Percentiles rank a stretch among this genome's conserved stretches.
phyloP scores from a whole-genome alignment of 805 yeast species.

The Metschnikowia baotianmanensis region DNA sequence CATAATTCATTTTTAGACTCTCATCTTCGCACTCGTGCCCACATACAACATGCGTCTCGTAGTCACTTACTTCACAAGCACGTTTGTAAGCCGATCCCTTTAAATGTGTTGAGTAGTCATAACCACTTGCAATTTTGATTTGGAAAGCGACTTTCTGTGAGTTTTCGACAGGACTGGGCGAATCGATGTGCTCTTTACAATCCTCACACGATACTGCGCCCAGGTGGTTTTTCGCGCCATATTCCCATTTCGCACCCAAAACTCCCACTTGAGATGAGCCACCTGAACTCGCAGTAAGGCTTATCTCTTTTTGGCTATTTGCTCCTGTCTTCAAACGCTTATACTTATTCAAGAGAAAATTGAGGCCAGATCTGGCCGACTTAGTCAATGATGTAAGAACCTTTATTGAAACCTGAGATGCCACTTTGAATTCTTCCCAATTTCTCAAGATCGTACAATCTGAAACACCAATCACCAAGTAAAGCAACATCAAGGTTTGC shows the following conservation, averaged over 20 bases:
- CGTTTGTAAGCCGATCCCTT: neutral
- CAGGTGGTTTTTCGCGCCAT: neutral
- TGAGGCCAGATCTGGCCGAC: too few relatives aligned
- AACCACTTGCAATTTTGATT: too few relatives aligned
- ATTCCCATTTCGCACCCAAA: slow-evolving; percentile 3
- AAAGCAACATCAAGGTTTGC: slow-evolving; percentile 3
- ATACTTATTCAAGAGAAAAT: too few relatives aligned
- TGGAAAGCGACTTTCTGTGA: too few relatives aligned
- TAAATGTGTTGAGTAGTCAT: too few relatives aligned
- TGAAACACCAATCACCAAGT: slow-evolving; percentile 2
- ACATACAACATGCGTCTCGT: slow-evolving; percentile 5
- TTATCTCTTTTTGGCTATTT: neutral
- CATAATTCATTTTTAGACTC: neutral
- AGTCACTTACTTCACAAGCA: slow-evolving; percentile 5
- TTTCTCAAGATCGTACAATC: neutral
- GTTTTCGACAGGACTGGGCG: neutral
- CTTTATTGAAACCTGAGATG: too few relatives aligned
- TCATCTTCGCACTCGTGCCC: slow-evolving; percentile 4
- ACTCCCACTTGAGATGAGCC: neutral
- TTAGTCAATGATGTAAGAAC: too few relatives aligned
- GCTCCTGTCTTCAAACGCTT: too few relatives aligned
- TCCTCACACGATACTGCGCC: neutral
- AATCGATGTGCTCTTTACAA: neutral
- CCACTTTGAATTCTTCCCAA: neutral
- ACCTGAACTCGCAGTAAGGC: neutral